A percentile compares a stretch with the other conserved stretches of the same genome.
These are phyloP conservation scores for Cymbopogon citratus DNA, from an alignment of 176 grass and related monocot species.

Conservation along the genomic window DNA sequence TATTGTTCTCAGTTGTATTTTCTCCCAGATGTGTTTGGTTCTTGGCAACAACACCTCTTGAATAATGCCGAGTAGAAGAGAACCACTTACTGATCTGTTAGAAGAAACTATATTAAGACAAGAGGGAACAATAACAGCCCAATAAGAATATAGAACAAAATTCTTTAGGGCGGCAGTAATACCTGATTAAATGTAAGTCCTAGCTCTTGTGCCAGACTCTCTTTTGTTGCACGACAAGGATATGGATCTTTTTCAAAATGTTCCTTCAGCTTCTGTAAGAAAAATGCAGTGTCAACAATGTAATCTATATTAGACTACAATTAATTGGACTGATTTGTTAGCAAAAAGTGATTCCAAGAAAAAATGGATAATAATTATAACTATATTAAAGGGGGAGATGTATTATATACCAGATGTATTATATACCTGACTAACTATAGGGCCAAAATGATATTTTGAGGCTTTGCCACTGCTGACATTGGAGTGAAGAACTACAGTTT, in stretches of 20 bases:
- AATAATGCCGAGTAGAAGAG: constrained; percentile 41
- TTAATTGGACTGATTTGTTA: constrained; percentile 6
- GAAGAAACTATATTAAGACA: constrained; percentile 22
- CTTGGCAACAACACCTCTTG: constrained; percentile 31
- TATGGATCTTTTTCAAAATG: constrained; percentile 58
- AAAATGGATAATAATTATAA: constrained; percentile 7
- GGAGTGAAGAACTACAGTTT: constrained; percentile 33
- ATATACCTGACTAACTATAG: constrained; percentile 47
- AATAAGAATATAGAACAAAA: constrained; percentile 2
- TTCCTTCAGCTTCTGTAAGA: constrained; percentile 46
- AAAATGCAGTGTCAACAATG: not conserved
- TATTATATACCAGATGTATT: constrained; percentile 34
- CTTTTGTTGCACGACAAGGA: constrained; percentile 48
- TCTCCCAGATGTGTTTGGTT: constrained; percentile 17
- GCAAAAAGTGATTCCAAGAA: not conserved
- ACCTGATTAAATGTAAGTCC: constrained; percentile 61
- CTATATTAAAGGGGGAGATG: not conserved
- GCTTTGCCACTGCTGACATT: constrained; percentile 24
- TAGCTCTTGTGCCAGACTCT: constrained; percentile 53
- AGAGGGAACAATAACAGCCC: not conserved
- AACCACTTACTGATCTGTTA: constrained; percentile 64
- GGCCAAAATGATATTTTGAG: constrained; percentile 30
- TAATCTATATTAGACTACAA: not conserved
- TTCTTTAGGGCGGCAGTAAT: not conserved
- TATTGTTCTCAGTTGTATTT: constrained; percentile 25